Percentiles rank a stretch among this genome's conserved stretches.
These are phyloP conservation scores for Lyophyllum semitale DNA, from an alignment of 768 basidiomycete species.

Conservation along the genomic window DNA sequence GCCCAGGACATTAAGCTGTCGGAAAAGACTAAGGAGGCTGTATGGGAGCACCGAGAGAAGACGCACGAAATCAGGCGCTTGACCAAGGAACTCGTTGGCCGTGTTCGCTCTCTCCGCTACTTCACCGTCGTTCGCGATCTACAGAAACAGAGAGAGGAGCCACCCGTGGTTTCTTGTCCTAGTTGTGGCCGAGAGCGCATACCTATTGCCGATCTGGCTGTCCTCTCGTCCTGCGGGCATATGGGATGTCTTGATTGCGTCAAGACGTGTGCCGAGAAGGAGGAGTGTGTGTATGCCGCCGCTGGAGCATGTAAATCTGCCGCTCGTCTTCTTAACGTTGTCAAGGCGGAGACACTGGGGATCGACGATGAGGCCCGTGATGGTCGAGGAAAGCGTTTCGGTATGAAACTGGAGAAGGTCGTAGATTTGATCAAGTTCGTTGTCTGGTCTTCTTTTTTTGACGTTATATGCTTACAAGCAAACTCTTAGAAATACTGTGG, in stretches of 20 bases:
- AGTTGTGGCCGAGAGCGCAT: slow-evolving; percentile 56
- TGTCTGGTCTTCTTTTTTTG: not conserved
- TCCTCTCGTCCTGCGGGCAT: slow-evolving; percentile 92
- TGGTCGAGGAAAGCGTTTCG: slow-evolving; percentile 75
- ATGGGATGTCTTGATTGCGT: slow-evolving; percentile 82
- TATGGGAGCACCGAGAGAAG: slow-evolving; percentile 85
- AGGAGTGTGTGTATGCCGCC: slow-evolving; percentile 78
- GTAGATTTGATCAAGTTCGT: slow-evolving; percentile 75
- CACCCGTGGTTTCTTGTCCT: slow-evolving; percentile 63
- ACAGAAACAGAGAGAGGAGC: slow-evolving; percentile 69
- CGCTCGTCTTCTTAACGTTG: slow-evolving; percentile 80
- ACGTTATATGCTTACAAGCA: slow-evolving; percentile 5
- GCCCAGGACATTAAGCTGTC: slow-evolving; percentile 58
- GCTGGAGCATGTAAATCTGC: slow-evolving; percentile 76
- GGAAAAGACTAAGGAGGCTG: slow-evolving; percentile 57
- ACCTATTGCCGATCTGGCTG: slow-evolving; percentile 70
- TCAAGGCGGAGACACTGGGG: slow-evolving; percentile 77
- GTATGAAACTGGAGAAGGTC: slow-evolving; percentile 79
- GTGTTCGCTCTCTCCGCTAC: slow-evolving; percentile 88
- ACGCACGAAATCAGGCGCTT: slow-evolving; percentile 84
- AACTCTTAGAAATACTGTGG: slow-evolving; percentile 53
- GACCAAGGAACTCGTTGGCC: slow-evolving; percentile 86
- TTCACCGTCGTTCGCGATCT: slow-evolving; percentile 90
- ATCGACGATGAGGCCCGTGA: slow-evolving; percentile 77
- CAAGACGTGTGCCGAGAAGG: slow-evolving; percentile 65